Base-by-base conservation (phyloP, 805 yeast genomes). In the Vanderwaltozyma tropicalis region DNA sequence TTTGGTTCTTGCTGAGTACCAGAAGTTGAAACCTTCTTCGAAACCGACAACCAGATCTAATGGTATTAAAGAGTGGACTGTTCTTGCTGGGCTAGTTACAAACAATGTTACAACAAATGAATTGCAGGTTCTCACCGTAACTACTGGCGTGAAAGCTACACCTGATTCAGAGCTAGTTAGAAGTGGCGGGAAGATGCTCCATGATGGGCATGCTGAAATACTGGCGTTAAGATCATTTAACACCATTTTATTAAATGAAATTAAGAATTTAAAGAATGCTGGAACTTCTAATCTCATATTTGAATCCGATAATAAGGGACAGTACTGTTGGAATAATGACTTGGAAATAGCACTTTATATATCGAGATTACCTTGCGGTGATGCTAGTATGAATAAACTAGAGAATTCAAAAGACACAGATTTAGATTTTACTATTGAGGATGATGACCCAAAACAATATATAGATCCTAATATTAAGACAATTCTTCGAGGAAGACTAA, bases 191-290 rank as follows among this genome's bases (percentile, higher is more conserved):
- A 52, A 56, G 14, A 56, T 86, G 8, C 63, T 89, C 0, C 97
- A 89, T 51, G 97, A 89, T 57, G 66, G 78, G 55, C 98, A 89
- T 62, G 96, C 97, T 0, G 98, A 89, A 52, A 71, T 87, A 1
- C 59, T 92, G 13, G 73, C 81, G 0, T 40, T 88, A 0, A 61
- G 97, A 20, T 72, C 76, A 1, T 76, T 89, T 52, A 88, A 88
- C 48, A 57, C 71, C 46, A 69, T 64, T 37, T 45, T 84, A 16
- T 39, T 85, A 17, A 61, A 72, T 13, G 78, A 78, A 42, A 64
- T 72, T 31, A 31, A 38, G 8, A 26, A 29, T 9, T 5, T 37
- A 5, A 41, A 43, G 11, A 35, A 42, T 7, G 52, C 46, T 13
- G 30, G 37, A 16, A 31, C 30, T 7, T 41, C 47, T 32, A 49